phyloP scores from a whole-genome alignment of 75 land plant species.

The Cupressus sempervirens region DNA sequence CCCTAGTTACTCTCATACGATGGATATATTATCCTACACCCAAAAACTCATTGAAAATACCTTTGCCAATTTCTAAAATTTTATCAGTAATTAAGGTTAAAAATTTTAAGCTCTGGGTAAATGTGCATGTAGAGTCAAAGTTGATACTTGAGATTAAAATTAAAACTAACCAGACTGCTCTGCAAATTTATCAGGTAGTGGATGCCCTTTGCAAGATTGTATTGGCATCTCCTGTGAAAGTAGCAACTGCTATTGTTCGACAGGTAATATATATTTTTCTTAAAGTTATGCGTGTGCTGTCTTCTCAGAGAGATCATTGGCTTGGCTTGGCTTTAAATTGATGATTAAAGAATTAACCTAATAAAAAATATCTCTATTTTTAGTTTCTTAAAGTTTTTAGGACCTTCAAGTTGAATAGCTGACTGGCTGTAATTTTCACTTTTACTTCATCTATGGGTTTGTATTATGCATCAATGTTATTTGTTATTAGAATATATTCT shows the following conservation, averaged over 20 bases:
- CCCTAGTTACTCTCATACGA: too few relatives aligned
- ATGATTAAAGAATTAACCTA: neutral
- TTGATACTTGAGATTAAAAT: neutral
- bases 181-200: slow-evolving; percentile 51
- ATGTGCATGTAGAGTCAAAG: neutral
- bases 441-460: neutral
- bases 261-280: slow-evolving; percentile 44
- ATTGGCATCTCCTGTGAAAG: slow-evolving; percentile 70
- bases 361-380: neutral
- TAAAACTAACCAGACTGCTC: neutral
- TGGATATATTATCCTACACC: too few relatives aligned
- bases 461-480: neutral
- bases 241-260: slow-evolving; percentile 69
- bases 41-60: too few relatives aligned
- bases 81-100: too few relatives aligned
- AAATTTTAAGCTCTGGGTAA: neutral
- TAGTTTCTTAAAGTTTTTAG: neutral
- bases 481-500: neutral
- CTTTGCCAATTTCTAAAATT: too few relatives aligned
- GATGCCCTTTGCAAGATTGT: slow-evolving; percentile 87
- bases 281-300: slow-evolving; percentile 4
- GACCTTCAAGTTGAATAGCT: neutral
- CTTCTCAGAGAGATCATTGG: neutral
- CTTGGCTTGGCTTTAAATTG: neutral
- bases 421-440: neutral